These are phyloP conservation scores for Coprinopsis sp. DNA, from an alignment of 768 basidiomycete genomes.

Conservation along the genomic window DNA sequence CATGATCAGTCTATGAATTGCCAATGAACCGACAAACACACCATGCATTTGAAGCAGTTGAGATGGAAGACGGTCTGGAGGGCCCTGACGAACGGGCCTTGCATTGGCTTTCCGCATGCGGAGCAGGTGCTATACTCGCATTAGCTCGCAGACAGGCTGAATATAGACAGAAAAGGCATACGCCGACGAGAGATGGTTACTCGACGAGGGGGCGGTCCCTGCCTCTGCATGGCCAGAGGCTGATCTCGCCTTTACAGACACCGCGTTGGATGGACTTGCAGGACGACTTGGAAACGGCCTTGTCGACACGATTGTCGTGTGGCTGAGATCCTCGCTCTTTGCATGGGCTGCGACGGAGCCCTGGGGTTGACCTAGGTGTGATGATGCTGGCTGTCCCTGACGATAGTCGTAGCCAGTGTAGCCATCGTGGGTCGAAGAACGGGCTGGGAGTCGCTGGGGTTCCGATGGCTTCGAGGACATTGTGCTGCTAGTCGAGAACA, in stretches of 20 bases:
- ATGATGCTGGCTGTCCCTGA: not conserved
- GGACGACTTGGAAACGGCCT: constrained; percentile 46
- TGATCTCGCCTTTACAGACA: constrained; percentile 43
- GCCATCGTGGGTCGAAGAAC: constrained; percentile 6
- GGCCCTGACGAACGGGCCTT: constrained; percentile 95
- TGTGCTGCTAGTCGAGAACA: not conserved
- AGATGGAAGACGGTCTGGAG: constrained; percentile 91
- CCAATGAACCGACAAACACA: constrained; percentile 34
- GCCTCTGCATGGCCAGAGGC: constrained; percentile 52
- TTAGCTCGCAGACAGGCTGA: not conserved
- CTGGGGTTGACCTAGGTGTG: not conserved
- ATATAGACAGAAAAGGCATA: constrained; percentile 23
- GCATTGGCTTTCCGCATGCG: constrained; percentile 77
- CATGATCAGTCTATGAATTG: not conserved
- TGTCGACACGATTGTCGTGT: constrained; percentile 38
- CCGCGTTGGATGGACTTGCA: constrained; percentile 43
- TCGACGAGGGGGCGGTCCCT: constrained; percentile 43
- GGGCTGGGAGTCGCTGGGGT: constrained; percentile 1
- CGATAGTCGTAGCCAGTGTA: not conserved
- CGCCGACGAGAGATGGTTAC: constrained; percentile 54
- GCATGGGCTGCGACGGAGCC: not conserved
- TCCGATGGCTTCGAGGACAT: not conserved
- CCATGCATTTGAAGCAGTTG: constrained; percentile 98
- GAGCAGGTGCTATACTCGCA: constrained; percentile 54
- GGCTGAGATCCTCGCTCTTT: constrained; percentile 68